Percentiles rank a stretch among this genome's conserved stretches.
Conservation (phyloP, 2,329 filamentous ascomycete species). For the Dactylellina parvicollis region DNA sequence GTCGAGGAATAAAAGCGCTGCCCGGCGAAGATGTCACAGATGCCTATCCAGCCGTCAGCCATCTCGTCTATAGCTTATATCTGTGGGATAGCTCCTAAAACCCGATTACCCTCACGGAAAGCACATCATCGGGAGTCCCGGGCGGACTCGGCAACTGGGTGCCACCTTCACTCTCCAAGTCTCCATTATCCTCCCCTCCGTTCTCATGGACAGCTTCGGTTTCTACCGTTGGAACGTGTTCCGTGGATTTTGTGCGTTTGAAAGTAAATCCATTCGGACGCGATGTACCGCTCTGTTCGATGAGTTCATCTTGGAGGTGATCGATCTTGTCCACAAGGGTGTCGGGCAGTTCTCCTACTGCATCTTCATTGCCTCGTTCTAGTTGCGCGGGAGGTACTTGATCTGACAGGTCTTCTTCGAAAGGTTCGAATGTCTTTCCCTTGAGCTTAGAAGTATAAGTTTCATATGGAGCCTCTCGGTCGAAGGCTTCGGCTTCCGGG, state of each 20-base stretch:
- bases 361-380: conserved; percentile 10
- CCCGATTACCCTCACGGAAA: conserved; percentile 76
- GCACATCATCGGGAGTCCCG: conserved; percentile 74
- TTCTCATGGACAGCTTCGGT: conserved; percentile 15
- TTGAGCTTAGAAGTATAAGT: conserved; percentile 41
- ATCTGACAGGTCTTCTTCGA: conserved; percentile 45
- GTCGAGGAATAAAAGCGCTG: conserved; percentile 76
- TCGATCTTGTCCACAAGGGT: conserved; percentile 35
- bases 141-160: conserved; percentile 55
- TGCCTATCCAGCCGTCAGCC: conserved; percentile 63
- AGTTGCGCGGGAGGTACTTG: conserved; percentile 3
- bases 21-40: conserved; percentile 73
- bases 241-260: conserved; percentile 45
- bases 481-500: conserved; percentile 53
- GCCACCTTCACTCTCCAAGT: conserved; percentile 45
- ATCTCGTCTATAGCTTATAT: conserved; percentile 58
- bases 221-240: conserved; percentile 35
- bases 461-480: conserved; percentile 50
- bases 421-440: conserved; percentile 48
- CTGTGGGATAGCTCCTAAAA: conserved; percentile 37
- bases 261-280: conserved; percentile 47
- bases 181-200: conserved; percentile 50
- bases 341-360: conserved; percentile 37
- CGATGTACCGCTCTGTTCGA: conserved; percentile 12
- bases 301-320: conserved; percentile 16